Percentiles rank a stretch among this genome's conserved stretches.
Evolutionary conservation across 129 eudicot genomes (phyloP).

Genomic region (Artemisia argyi): DNA sequence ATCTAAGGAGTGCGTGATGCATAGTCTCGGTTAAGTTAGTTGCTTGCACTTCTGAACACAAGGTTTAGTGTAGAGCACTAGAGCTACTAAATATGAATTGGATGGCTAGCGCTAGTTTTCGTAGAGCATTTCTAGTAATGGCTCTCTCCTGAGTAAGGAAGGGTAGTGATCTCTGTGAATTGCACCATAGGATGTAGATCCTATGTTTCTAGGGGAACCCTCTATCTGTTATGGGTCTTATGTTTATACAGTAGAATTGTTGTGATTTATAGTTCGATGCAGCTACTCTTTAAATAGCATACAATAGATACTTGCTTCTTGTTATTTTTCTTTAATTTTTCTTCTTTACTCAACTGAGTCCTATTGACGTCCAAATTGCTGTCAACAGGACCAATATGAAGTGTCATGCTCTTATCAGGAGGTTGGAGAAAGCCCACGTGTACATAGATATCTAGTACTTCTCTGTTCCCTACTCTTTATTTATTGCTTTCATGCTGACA

Average conservation of each 20-base stretch:
- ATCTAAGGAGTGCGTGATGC: neutral
- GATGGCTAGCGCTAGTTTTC: neutral
- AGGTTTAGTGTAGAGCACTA: neutral
- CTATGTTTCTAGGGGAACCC: too few species aligned
- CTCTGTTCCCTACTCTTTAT: constrained; percentile 24
- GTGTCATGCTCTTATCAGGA: constrained; percentile 58
- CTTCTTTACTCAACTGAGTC: constrained; percentile 4
- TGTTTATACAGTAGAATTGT: too few species aligned
- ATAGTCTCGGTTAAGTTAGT: neutral
- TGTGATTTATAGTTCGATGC: too few species aligned
- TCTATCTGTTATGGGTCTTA: too few species aligned
- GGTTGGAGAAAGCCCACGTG: constrained; percentile 69
- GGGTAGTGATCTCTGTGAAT: neutral
- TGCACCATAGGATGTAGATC: neutral
- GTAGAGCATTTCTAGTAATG: neutral
- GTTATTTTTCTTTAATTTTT: neutral
- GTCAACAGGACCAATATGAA: constrained; percentile 65
- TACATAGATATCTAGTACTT: constrained; percentile 72
- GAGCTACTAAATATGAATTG: neutral
- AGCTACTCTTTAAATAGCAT: too few species aligned
- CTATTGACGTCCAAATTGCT: constrained; percentile 23
- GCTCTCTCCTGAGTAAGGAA: neutral
- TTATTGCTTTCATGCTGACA: constrained; percentile 13
- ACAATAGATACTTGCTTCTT: neutral
- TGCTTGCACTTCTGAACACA: neutral